Base-by-base conservation (phyloP, 805 yeast species). In the Candida hungchunana region DNA sequence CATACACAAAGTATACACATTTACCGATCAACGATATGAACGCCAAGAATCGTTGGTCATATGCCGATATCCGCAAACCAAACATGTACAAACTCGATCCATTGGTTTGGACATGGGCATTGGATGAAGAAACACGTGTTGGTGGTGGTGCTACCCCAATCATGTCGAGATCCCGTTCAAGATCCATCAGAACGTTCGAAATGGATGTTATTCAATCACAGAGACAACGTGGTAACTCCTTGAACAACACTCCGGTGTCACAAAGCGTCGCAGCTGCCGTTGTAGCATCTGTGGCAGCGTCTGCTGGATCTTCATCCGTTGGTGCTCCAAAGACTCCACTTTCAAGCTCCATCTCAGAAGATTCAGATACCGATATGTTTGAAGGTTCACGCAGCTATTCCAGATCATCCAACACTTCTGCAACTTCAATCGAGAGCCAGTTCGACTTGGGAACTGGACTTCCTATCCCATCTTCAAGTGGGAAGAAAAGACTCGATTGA, bases 11-110 rank as follows among this genome's bases (percentile, higher is more conserved):
- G 55, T 77, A 79, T 51, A 73, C 69, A 14, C 75, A 71, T 46
- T 64, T 89, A 52, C 97, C 97, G 6, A 53, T 71, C 11, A 63
- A 66, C 21, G 74, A 71, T 32, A 55, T 58, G n/a, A 59, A 53
- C 29, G 66, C 71, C 37, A 79, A 74, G 50, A 80, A 85, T 52
- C 74, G 90, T 41, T 82, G 87, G 82, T 75, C 83, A 10, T 82
- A 82, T 53, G 51, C 69, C 4, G 54, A 58, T 9, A 51, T 72
- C 24, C 64, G 56, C 26, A 60, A 51, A 35, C 52, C 52, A 26
- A 62, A 64, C 43, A 44, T 64, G 17, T 37, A 26, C 13, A 47
- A 44, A 26, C 38, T 46, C 20, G 67, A 69, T 43, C 75, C 74
- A 33, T 46, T 63, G 32, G 45, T 43, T 15, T 42, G 48, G 9